Percentiles rank a stretch among this genome's conserved stretches.
phyloP scores from a whole-genome alignment of 2,329 filamentous ascomycete species.

The Reticulascus tulasneorum region DNA sequence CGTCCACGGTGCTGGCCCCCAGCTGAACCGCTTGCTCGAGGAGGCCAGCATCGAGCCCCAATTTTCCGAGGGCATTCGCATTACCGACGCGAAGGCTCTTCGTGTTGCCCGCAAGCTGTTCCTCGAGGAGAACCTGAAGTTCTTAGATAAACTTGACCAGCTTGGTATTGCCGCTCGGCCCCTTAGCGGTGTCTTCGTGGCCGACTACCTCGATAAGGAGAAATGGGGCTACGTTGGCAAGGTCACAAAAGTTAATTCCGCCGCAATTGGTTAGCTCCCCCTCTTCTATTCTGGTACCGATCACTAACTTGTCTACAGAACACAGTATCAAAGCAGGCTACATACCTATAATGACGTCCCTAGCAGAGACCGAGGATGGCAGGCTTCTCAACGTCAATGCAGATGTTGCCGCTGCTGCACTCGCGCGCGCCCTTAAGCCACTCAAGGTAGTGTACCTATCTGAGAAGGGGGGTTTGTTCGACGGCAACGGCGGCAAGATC shows the following conservation, averaged over 20 bases:
- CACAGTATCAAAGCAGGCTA: slow-evolving; percentile 87
- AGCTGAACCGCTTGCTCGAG: slow-evolving; percentile 88
- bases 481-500: slow-evolving; percentile 92
- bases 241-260: slow-evolving; percentile 88
- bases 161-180: slow-evolving; percentile 86
- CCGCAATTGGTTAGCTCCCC: no score
- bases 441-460: slow-evolving; percentile 98
- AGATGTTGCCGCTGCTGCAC: slow-evolving; percentile 90
- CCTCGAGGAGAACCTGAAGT: slow-evolving; percentile 89
- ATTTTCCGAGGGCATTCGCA: slow-evolving; percentile 92
- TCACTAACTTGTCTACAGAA: no score
- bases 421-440: slow-evolving; percentile 83
- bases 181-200: slow-evolving; percentile 86
- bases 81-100: slow-evolving; percentile 93
- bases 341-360: slow-evolving; percentile 89
- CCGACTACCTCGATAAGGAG: slow-evolving; percentile 92
- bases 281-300: no score
- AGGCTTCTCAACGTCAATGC: slow-evolving; percentile 97
- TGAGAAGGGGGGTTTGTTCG: slow-evolving; percentile 94
- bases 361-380: slow-evolving; percentile 89
- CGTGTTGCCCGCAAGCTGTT: slow-evolving; percentile 89
- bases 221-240: slow-evolving; percentile 96
- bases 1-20: slow-evolving; percentile 90
- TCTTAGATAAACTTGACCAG: slow-evolving; percentile 84
- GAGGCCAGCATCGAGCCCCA: slow-evolving; percentile 89